A percentile compares a stretch with the other conserved stretches of the same genome.
phyloP scores from a whole-genome alignment of 78 protist species.

The Mastigamoeba balamuthi region DNA sequence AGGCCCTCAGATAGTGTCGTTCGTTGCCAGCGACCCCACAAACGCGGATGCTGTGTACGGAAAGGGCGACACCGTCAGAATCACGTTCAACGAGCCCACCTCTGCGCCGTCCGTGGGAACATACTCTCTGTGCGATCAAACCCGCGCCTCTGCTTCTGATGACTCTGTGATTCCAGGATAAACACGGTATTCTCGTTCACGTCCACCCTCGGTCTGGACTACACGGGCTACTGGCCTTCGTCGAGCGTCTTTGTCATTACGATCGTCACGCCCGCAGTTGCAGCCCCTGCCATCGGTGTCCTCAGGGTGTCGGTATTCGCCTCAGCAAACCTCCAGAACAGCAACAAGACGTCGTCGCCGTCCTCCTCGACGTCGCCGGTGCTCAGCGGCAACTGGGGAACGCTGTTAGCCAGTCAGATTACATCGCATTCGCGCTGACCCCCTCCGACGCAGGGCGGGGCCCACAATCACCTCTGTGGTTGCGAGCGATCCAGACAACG shows the following conservation, averaged over 20 bases:
- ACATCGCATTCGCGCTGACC: not conserved
- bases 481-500: constrained; percentile 1
- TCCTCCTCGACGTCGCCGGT: not conserved
- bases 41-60: not conserved
- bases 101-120: not conserved
- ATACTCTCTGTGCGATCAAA: too few species aligned
- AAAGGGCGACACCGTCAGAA: not conserved
- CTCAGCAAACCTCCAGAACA: not conserved
- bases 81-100: not conserved
- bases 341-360: not conserved
- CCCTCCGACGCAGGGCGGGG: not conserved
- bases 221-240: not conserved
- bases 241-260: not conserved
- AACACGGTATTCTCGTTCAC: not conserved
- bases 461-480: not conserved
- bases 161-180: too few species aligned
- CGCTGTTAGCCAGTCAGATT: not conserved
- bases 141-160: too few species aligned
- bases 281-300: too few species aligned
- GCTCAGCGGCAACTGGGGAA: constrained; percentile 5
- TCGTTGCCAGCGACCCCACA: not conserved
- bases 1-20: not conserved
- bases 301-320: not conserved
- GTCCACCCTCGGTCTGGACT: not conserved
- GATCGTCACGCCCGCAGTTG: too few species aligned